Conservation (phyloP, 108 stramenopile species). For the Cyclotella distinguenda region DNA sequence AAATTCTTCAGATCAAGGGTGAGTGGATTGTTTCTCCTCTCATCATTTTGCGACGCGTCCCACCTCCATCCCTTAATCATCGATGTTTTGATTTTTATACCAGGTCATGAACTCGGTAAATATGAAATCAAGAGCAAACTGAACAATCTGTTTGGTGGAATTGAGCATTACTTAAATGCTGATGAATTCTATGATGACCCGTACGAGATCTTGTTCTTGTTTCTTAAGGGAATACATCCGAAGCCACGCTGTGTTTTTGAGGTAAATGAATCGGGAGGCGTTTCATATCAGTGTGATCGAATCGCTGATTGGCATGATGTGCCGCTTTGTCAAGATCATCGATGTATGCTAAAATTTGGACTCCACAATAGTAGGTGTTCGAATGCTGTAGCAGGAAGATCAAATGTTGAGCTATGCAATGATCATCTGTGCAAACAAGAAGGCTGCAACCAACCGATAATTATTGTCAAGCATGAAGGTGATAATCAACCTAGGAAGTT, state of each 20-base stretch:
- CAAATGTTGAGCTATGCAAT: conserved; percentile 4
- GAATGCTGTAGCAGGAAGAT: neutral
- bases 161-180: conserved; percentile 15
- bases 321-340: conserved; percentile 16
- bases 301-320: conserved; percentile 15
- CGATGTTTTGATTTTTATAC: neutral
- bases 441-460: conserved; percentile 9
- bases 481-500: no score
- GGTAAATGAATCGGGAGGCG: neutral
- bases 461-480: neutral
- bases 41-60: neutral
- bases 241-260: conserved; percentile 10
- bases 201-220: conserved; percentile 14
- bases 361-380: neutral
- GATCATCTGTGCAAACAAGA: conserved; percentile 10
- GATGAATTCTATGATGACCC: conserved; percentile 18
- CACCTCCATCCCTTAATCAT: neutral
- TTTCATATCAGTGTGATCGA: conserved; percentile 3
- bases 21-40: neutral
- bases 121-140: neutral
- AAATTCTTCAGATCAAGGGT: conserved; percentile 10
- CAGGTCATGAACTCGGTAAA: neutral
- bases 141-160: conserved; percentile 9
- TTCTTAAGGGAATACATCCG: conserved; percentile 12
- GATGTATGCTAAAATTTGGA: neutral